These are phyloP conservation scores for Aspergillus calidoustus DNA, from an alignment of 2,329 filamentous ascomycete genomes.

Conservation along the genomic window DNA sequence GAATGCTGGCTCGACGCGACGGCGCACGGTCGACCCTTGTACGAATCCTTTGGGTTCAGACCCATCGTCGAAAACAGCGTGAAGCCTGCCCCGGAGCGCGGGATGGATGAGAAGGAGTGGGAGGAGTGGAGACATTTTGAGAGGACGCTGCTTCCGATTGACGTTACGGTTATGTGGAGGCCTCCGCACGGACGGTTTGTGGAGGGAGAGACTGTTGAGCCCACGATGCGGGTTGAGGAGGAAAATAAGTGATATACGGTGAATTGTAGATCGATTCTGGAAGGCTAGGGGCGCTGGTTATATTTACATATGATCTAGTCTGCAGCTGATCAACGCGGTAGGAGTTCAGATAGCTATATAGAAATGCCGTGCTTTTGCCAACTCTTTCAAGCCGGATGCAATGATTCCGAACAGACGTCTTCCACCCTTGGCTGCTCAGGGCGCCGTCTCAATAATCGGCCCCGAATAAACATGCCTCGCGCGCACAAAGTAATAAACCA, in stretches of 20 bases:
- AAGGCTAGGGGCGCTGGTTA: too few relatives aligned
- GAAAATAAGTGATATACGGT: too few relatives aligned
- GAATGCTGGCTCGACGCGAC: slow-evolving; percentile 1
- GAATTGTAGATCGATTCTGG: too few relatives aligned
- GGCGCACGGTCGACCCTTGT: background rate
- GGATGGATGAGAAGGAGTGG: background rate
- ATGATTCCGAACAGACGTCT: too few relatives aligned
- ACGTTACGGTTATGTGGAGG: background rate
- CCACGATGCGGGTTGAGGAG: background rate
- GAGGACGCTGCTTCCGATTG: slow-evolving; percentile 1
- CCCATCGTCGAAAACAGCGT: background rate
- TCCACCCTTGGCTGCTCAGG: background rate
- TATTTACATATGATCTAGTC: too few relatives aligned
- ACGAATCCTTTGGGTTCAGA: background rate
- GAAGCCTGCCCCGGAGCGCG: background rate
- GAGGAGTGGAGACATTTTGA: background rate
- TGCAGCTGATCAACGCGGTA: too few relatives aligned
- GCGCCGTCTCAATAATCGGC: slow-evolving; percentile 21
- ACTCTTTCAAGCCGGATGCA: too few relatives aligned
- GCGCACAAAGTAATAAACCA: slow-evolving; percentile 45
- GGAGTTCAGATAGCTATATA: too few relatives aligned
- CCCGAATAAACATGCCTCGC: slow-evolving; percentile 41
- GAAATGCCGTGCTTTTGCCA: too few relatives aligned
- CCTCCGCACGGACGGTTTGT: background rate
- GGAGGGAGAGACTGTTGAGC: background rate